Evolutionary conservation across 1,284 basidiomycete species (phyloP).

Genomic region (Malassezia japonica): DNA sequence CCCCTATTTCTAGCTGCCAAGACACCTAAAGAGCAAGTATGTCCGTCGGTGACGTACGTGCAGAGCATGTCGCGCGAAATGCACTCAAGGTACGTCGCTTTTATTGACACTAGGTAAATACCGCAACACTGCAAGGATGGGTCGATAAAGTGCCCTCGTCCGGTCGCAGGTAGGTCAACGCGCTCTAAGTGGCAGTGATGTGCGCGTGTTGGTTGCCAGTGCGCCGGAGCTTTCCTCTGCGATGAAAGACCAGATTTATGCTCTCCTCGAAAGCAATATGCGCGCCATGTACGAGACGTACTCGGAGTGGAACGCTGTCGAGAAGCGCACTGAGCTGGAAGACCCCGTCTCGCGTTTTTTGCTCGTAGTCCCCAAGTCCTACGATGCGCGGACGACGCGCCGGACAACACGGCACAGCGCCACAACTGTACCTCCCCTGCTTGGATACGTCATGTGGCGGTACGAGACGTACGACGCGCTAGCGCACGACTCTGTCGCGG

Average conservation of each 20-base stretch:
- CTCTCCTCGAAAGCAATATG: slow-evolving; percentile 15
- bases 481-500: neutral
- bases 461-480: slow-evolving; percentile 9
- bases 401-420: neutral
- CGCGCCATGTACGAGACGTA: slow-evolving; percentile 1
- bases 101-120: too few relatives aligned
- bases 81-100: too few relatives aligned
- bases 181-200: too few relatives aligned
- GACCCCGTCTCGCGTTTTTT: slow-evolving; percentile 6
- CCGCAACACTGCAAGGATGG: neutral
- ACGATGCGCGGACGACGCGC: neutral
- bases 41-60: too few relatives aligned
- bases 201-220: neutral
- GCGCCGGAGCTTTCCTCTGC: slow-evolving; percentile 1
- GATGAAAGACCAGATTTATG: slow-evolving; percentile 2
- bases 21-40: too few relatives aligned
- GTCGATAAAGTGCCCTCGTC: neutral
- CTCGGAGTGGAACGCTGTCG: neutral
- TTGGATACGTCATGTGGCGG: slow-evolving; percentile 17
- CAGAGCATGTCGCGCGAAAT: too few relatives aligned
- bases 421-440: neutral
- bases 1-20: too few relatives aligned
- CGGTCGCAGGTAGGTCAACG: too few relatives aligned
- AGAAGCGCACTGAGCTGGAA: slow-evolving; percentile 6
- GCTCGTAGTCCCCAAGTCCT: neutral